Conservation (phyloP, 176 grass and related monocot genomes). For the Juncus inflexus region DNA sequence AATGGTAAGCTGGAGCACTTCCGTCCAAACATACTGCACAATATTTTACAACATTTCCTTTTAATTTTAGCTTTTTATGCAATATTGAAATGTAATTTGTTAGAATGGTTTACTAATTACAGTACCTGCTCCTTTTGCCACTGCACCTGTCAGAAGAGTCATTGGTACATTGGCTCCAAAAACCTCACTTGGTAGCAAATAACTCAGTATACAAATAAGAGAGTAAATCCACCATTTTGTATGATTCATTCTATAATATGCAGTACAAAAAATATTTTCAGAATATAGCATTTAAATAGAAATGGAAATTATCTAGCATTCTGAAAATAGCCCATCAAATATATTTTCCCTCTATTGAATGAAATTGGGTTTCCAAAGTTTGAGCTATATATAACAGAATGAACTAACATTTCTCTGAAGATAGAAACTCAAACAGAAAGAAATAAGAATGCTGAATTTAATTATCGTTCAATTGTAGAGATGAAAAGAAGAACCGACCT, state of each 20-base stretch:
- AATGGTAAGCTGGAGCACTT: conserved; percentile 77
- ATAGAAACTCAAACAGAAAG: neutral
- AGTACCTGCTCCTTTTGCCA: conserved; percentile 70
- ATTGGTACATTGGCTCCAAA: conserved; percentile 49
- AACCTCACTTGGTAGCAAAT: conserved; percentile 9
- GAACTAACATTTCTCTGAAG: conserved; percentile 5
- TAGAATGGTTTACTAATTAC: neutral
- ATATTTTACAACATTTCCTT: neutral
- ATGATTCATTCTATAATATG: conserved; percentile 24
- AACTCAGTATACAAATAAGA: conserved; percentile 27
- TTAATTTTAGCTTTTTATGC: neutral
- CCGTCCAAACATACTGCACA: conserved; percentile 77
- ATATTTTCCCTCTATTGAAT: neutral
- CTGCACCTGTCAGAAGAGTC: conserved; percentile 46
- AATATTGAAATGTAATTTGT: neutral
- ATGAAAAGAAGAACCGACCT: neutral
- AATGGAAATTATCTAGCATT: neutral
- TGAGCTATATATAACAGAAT: neutral
- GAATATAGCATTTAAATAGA: neutral
- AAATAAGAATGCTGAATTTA: neutral
- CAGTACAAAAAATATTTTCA: neutral
- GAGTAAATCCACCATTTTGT: conserved; percentile 30
- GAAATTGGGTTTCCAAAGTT: no score
- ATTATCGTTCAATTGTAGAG: no score
- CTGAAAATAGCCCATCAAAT: neutral